Base-by-base conservation (phyloP, 1,139 yeast species). In the Debaryomyces sp. region DNA sequence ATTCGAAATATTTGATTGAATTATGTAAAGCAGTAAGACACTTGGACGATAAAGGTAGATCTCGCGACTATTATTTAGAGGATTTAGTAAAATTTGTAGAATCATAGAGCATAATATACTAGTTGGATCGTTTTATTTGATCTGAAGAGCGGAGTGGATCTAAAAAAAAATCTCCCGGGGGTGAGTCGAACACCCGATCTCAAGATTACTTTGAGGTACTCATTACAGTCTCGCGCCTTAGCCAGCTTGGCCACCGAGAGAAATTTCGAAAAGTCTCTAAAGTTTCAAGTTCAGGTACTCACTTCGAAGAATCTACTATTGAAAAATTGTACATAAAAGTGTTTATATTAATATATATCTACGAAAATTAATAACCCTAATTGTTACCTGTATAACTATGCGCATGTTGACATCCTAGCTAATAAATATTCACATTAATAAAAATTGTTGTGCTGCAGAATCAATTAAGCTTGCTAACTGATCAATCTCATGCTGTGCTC, bases 141-240 rank as follows among this genome's bases (percentile, higher is more conserved):
- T n/a, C 12, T 21, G 6, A 13, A 13, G 15, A 23, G 17, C 8
- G n/a, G n/a, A n/a, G n/a, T n/a, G n/a, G n/a, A n/a, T n/a, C n/a
- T n/a, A n/a, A n/a, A n/a, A n/a, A n/a, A n/a, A n/a, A n/a, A n/a
- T 84, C 88, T 83, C 88, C 84, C 79, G 86, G 84, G 87, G 84
- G 88, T 78, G 88, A 83, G 81, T 84, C 87, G 89, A 84, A 84
- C 89, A 78, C 88, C 85, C 87, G 89, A 82, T 82, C 87, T 82
- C 85, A 81, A 82, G 88, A 82, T 84, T 61, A 72, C 85, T 70
- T 62, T 69, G 68, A 63, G 64, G 54, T 54, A 55, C 64, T 73
- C 71, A 74, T 83, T 83, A 83, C 88, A 83, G 88, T 82, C 88
- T n/a, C n/a, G n/a, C n/a, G n/a, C n/a, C n/a, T 55, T 84, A 81